Percentiles rank a stretch among this genome's conserved stretches.
Evolutionary conservation across 208 protist species (phyloP).

Genomic region (Trypanosoma boissoni): DNA sequence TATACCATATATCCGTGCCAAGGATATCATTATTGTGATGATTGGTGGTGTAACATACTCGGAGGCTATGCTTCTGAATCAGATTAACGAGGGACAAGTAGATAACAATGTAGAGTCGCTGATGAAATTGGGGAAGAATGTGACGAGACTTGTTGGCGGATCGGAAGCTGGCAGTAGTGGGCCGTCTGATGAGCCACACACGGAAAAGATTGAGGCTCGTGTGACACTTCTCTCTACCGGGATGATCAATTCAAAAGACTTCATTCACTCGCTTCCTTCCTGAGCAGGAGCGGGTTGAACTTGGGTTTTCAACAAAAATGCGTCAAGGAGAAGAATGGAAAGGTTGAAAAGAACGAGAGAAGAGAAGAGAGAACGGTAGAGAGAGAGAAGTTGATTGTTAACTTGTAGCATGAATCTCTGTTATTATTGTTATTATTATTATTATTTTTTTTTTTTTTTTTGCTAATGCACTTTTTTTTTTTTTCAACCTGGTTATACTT

Average conservation of each 20-base stretch:
- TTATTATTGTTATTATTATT: slow-evolving; percentile 2
- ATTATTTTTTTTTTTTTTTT: background rate
- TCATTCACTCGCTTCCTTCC: slow-evolving; percentile 53
- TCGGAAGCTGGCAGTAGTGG: slow-evolving; percentile 19
- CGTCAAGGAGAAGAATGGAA: slow-evolving; percentile 1
- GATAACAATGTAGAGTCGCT: slow-evolving; percentile 80
- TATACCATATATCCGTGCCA: slow-evolving; percentile 53
- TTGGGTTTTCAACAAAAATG: no score
- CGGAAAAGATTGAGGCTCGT: slow-evolving; percentile 79
- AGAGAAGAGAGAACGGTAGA: background rate
- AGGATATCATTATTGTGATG: slow-evolving; percentile 85
- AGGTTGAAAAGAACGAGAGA: background rate
- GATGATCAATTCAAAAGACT: slow-evolving; percentile 79
- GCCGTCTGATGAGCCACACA: slow-evolving; percentile 49
- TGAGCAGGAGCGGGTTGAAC: no score
- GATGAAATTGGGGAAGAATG: slow-evolving; percentile 74
- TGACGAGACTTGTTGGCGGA: slow-evolving; percentile 43
- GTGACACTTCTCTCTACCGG: slow-evolving; percentile 75
- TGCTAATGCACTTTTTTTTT: background rate
- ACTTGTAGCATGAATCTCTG: background rate
- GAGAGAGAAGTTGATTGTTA: background rate
- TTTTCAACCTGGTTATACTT: background rate
- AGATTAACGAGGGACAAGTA: slow-evolving; percentile 73
- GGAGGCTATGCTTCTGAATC: slow-evolving; percentile 69
- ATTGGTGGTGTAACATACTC: slow-evolving; percentile 81